Evolutionary conservation across 73 alveolate species (phyloP).

Genomic region (Paramecium pentaurelia): DNA sequence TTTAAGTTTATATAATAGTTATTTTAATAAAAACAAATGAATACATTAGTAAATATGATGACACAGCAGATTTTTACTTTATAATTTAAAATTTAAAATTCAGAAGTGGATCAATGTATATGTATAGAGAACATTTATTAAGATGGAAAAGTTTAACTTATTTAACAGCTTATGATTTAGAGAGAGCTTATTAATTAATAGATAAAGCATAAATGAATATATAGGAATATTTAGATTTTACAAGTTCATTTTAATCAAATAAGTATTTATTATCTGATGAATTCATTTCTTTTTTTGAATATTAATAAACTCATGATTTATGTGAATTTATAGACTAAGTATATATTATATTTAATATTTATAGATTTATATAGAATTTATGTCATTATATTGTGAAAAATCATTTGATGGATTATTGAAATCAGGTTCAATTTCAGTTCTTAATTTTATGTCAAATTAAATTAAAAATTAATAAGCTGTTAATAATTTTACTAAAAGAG

Average conservation of each 20-base stretch:
- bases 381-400: background rate
- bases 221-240: background rate
- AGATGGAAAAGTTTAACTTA: background rate
- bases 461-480: background rate
- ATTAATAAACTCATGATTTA: background rate
- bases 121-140: background rate
- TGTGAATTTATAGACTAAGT: background rate
- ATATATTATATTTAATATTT: background rate
- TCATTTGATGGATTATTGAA: background rate
- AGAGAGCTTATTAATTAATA: background rate
- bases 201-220: background rate
- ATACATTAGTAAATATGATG: background rate
- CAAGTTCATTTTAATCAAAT: background rate
- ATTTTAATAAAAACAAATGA: background rate
- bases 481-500: conserved; percentile 22
- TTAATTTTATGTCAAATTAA: background rate
- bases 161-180: background rate
- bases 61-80: conserved; percentile 1
- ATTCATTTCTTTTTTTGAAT: background rate
- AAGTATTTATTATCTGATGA: background rate
- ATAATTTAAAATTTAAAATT: conserved; percentile 18
- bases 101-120: background rate
- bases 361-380: background rate
- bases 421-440: background rate
- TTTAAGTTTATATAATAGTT: background rate